phyloP scores from a whole-genome alignment of 345 rosid species.

The Camelina sativa region DNA sequence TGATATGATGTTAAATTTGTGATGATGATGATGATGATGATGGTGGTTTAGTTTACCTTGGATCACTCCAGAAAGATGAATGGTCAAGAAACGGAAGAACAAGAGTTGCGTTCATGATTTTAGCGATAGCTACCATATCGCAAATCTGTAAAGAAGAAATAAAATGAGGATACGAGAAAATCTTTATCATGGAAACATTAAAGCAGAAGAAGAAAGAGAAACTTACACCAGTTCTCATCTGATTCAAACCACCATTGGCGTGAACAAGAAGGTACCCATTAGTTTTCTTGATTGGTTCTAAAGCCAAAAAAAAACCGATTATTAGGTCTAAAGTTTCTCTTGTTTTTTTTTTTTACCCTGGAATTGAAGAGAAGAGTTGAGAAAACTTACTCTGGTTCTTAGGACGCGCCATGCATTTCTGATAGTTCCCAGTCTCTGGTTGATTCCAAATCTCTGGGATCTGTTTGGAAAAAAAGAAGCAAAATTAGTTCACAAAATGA shows the following conservation, averaged over 20 bases:
- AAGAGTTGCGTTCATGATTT: constrained; percentile 73
- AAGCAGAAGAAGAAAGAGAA: constrained; percentile 6
- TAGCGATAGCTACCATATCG: constrained; percentile 77
- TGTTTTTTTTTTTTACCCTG: neutral
- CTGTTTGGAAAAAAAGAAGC: constrained; percentile 37
- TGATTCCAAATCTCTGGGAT: constrained; percentile 60
- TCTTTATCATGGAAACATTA: neutral
- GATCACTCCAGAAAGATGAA: constrained; percentile 76
- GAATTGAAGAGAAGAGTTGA: neutral
- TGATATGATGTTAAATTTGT: neutral
- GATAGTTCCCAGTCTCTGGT: constrained; percentile 46
- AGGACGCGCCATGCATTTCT: constrained; percentile 56
- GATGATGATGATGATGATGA: constrained; percentile 4
- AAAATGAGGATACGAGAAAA: constrained; percentile 14
- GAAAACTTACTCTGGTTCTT: constrained; percentile 49
- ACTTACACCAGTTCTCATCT: constrained; percentile 81
- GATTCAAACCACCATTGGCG: constrained; percentile 89
- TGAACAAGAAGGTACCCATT: constrained; percentile 70
- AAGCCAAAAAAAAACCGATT: neutral
- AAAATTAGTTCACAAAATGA: neutral
- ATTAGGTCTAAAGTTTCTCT: neutral
- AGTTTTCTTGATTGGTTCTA: constrained; percentile 24
- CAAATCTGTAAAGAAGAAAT: constrained; percentile 52
- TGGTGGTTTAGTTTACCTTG: constrained; percentile 55
- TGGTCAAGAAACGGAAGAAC: constrained; percentile 78